Conservation (phyloP, 106 monocot species). For the Allium fistulosum region DNA sequence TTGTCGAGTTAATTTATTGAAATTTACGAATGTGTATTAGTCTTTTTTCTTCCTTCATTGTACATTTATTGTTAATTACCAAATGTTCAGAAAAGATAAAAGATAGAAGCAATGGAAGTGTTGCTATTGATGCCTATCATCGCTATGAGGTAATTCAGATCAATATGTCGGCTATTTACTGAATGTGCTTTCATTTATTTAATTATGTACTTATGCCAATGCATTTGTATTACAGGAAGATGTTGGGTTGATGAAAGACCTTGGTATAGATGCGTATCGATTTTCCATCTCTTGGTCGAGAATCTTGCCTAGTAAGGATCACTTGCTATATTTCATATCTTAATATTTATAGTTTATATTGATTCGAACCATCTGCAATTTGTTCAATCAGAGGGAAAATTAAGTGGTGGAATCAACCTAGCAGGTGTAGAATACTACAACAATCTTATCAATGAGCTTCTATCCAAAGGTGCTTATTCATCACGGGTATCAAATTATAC, state of each 20-base stretch:
- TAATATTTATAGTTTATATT: background rate
- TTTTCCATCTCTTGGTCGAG: slow-evolving; percentile 17
- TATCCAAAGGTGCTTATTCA: background rate
- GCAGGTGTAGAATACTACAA: slow-evolving; percentile 9
- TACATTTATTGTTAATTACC: too few species aligned
- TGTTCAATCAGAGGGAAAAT: slow-evolving; percentile 4
- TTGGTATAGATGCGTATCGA: slow-evolving; percentile 7
- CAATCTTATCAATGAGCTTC: slow-evolving; percentile 7
- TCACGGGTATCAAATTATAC: too few species aligned
- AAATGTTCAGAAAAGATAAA: slow-evolving; percentile 10
- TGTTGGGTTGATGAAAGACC: slow-evolving; percentile 52
- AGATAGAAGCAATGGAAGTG: slow-evolving; percentile 19
- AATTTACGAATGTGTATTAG: too few species aligned
- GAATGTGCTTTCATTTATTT: background rate
- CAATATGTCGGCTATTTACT: background rate
- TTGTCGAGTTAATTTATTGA: too few species aligned
- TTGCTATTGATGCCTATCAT: slow-evolving; percentile 19
- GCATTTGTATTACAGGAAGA: slow-evolving; percentile 4
- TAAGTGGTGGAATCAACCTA: slow-evolving; percentile 10
- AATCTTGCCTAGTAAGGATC: slow-evolving; percentile 13
- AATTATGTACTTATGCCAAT: background rate
- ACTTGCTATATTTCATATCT: background rate
- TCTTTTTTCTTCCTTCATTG: too few species aligned
- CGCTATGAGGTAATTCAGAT: slow-evolving; percentile 20
- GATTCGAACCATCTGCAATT: background rate